phyloP scores from a whole-genome alignment of 345 rosid species.

The Ricinus communis region DNA sequence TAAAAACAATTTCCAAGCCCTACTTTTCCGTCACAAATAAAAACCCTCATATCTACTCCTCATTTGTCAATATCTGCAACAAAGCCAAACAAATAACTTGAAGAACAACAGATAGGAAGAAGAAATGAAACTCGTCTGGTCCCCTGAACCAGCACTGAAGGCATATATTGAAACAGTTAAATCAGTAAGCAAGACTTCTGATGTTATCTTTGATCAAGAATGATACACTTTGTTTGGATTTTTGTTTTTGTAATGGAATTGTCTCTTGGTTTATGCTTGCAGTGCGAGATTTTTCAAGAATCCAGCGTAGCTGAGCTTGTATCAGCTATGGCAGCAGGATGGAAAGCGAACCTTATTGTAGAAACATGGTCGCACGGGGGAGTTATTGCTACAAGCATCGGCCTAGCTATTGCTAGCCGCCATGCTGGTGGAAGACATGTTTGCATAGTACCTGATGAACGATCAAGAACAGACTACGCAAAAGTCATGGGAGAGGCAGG shows the following conservation, averaged over 20 bases:
- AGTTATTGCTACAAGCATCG: constrained; percentile 58
- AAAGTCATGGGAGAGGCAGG: constrained; percentile 42
- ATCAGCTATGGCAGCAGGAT: constrained; percentile 94
- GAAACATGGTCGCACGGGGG: constrained; percentile 87
- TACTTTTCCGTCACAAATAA: constrained; percentile 20
- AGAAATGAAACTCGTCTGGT: constrained; percentile 91
- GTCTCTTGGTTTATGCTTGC: constrained; percentile 6
- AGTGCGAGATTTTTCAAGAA: constrained; percentile 59
- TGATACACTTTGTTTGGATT: background rate
- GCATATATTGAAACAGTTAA: constrained; percentile 84
- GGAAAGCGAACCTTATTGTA: constrained; percentile 72
- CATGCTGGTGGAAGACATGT: constrained; percentile 77
- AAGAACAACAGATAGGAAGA: constrained; percentile 16
- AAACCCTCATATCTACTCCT: constrained; percentile 16
- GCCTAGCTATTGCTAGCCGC: constrained; percentile 62
- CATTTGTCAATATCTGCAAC: constrained; percentile 5
- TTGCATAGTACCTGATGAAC: constrained; percentile 68
- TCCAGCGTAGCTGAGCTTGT: constrained; percentile 85
- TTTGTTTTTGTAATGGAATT: background rate
- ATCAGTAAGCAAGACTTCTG: constrained; percentile 43
- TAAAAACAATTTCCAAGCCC: constrained; percentile 15
- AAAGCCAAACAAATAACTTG: constrained; percentile 25
- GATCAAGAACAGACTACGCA: constrained; percentile 52
- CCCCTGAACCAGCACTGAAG: constrained; percentile 74
- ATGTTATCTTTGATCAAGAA: background rate